Percentiles rank a stretch among this genome's conserved stretches.
Conservation (phyloP, 179 eudicot species). For the Silene vulgaris region DNA sequence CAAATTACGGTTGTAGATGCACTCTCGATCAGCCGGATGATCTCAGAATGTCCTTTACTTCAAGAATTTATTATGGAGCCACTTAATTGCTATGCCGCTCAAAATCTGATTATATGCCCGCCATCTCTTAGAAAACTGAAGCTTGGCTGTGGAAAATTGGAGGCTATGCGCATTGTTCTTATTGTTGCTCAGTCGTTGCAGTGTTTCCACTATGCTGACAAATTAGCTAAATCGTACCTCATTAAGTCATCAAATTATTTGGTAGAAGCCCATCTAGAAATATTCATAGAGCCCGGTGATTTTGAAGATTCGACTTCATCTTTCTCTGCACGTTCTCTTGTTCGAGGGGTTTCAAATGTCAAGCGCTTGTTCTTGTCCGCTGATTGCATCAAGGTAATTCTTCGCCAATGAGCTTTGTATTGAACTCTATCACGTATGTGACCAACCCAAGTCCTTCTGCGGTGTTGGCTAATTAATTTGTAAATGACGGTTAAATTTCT, state of each 20-base stretch:
- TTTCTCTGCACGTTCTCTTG: background rate
- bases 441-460: too few relatives aligned
- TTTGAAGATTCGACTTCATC: background rate
- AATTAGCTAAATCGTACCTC: background rate
- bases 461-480: too few relatives aligned
- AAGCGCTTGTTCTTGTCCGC: conserved; percentile 6
- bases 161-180: too few relatives aligned
- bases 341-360: background rate
- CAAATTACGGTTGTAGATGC: background rate
- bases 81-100: background rate
- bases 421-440: too few relatives aligned
- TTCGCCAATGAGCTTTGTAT: too few relatives aligned
- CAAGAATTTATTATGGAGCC: background rate
- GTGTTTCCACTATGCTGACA: background rate
- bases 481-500: background rate
- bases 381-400: background rate
- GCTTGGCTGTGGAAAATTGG: background rate
- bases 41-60: background rate
- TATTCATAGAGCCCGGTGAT: background rate
- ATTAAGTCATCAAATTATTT: background rate
- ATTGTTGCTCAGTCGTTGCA: too few relatives aligned
- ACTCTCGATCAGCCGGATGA: background rate
- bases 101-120: background rate
- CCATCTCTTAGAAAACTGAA: background rate
- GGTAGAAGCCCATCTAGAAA: background rate